Evolutionary conservation across 108 stramenopile genomes (phyloP).

Genomic region (Chaetoceros muelleri): DNA sequence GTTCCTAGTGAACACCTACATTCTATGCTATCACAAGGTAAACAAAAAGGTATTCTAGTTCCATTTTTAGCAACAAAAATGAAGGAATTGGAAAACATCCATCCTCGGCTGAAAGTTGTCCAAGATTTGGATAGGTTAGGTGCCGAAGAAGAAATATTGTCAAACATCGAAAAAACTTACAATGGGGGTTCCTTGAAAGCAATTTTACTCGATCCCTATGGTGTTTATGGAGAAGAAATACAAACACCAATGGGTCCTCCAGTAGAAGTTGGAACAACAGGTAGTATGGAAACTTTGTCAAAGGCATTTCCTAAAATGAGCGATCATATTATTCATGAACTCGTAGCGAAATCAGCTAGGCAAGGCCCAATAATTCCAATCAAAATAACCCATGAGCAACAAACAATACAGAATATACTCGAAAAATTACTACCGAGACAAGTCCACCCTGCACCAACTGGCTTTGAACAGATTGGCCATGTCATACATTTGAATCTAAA

Average conservation of each 20-base stretch:
- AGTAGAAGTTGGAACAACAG: conserved; percentile 1
- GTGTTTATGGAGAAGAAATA: too few species aligned
- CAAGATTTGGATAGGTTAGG: conserved; percentile 16
- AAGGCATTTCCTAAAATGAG: neutral
- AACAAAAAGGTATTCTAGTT: conserved; percentile 8
- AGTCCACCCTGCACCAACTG: conserved; percentile 52
- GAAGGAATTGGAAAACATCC: conserved; percentile 36
- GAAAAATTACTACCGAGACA: conserved; percentile 42
- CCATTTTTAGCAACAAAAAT: conserved; percentile 36
- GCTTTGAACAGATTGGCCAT: conserved; percentile 94
- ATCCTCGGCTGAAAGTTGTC: conserved; percentile 58
- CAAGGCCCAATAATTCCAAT: conserved; percentile 20
- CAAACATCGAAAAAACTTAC: conserved; percentile 1
- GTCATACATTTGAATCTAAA: conserved; percentile 93
- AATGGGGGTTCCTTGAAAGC: conserved; percentile 15
- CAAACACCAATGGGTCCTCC: too few species aligned
- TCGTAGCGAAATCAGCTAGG: neutral
- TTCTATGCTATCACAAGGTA: conserved; percentile 9
- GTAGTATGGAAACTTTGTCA: neutral
- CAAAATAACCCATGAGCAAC: conserved; percentile 33
- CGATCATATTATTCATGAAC: neutral
- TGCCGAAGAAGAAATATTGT: conserved; percentile 6
- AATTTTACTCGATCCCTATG: conserved; percentile 2
- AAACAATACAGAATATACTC: conserved; percentile 53
- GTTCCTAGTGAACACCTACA: conserved; percentile 17